A percentile compares a stretch with the other conserved stretches of the same genome.
phyloP scores from a whole-genome alignment of 108 stramenopile genomes.

The Schizochytrium sp. region DNA sequence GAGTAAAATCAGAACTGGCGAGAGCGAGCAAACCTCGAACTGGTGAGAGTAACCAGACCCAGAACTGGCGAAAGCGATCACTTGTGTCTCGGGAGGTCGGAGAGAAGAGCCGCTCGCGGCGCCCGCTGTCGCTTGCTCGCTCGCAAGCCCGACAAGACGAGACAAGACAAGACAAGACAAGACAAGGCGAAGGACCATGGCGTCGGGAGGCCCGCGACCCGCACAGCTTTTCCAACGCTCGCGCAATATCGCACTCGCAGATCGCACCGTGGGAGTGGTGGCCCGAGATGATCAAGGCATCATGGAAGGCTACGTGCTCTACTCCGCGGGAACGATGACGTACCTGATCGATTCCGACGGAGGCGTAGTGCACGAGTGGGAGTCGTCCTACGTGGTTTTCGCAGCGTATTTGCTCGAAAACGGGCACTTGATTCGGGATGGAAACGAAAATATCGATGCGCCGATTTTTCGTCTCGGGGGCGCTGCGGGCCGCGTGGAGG shows the following conservation, averaged over 20 bases:
- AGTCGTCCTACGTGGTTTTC: neutral
- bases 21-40: no score
- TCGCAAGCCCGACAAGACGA: no score
- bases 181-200: no score
- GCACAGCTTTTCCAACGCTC: neutral
- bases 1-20: no score
- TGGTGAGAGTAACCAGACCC: no score
- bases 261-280: conserved; percentile 11
- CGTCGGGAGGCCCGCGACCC: no score
- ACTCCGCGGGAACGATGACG: neutral
- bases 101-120: no score
- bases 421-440: neutral
- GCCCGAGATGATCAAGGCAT: neutral
- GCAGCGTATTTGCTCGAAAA: neutral
- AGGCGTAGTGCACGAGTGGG: conserved; percentile 5
- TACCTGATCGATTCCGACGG: conserved; percentile 7
- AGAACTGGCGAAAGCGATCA: no score
- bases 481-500: neutral
- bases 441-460: neutral
- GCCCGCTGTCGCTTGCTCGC: no score
- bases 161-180: no score
- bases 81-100: no score
- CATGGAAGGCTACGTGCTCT: neutral
- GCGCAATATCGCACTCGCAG: neutral
- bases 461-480: neutral